A percentile compares a stretch with the other conserved stretches of the same genome.
Evolutionary conservation across 495 filamentous ascomycete genomes (phyloP).

Genomic region (Hypoxylon fuscum): DNA sequence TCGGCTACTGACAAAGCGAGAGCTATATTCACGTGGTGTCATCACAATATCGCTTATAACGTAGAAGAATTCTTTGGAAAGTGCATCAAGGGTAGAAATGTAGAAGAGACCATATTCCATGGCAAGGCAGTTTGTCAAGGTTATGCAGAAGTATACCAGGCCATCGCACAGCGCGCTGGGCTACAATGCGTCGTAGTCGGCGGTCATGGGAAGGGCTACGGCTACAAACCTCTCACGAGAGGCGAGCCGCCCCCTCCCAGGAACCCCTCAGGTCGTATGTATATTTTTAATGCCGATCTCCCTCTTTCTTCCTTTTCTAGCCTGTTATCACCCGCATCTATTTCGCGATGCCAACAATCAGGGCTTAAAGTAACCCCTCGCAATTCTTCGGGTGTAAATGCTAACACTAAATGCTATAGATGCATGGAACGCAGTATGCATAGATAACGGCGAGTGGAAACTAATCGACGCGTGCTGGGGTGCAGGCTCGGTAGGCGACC

Average conservation of each 20-base stretch:
- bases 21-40: slow-evolving; percentile 92
- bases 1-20: slow-evolving; percentile 89
- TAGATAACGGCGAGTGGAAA: slow-evolving; percentile 90
- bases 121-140: slow-evolving; percentile 92
- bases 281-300: neutral
- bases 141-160: slow-evolving; percentile 83
- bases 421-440: slow-evolving; percentile 92
- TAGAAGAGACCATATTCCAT: slow-evolving; percentile 69
- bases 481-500: slow-evolving; percentile 69
- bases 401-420: slow-evolving; percentile 52
- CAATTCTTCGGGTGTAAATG: neutral
- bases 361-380: neutral
- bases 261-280: slow-evolving; percentile 56
- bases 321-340: neutral
- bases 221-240: slow-evolving; percentile 63
- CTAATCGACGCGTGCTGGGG: slow-evolving; percentile 94
- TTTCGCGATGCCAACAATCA: no score
- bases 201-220: slow-evolving; percentile 90
- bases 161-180: slow-evolving; percentile 76
- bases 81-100: slow-evolving; percentile 68
- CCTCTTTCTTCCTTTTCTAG: neutral
- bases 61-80: slow-evolving; percentile 76
- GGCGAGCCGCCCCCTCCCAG: slow-evolving; percentile 66
- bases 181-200: slow-evolving; percentile 73
- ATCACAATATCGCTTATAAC: slow-evolving; percentile 93